Percentiles rank a stretch among this genome's conserved stretches.
Conservation (phyloP, 1,284 basidiomycete species). For the Apiotrichum brassicae region DNA sequence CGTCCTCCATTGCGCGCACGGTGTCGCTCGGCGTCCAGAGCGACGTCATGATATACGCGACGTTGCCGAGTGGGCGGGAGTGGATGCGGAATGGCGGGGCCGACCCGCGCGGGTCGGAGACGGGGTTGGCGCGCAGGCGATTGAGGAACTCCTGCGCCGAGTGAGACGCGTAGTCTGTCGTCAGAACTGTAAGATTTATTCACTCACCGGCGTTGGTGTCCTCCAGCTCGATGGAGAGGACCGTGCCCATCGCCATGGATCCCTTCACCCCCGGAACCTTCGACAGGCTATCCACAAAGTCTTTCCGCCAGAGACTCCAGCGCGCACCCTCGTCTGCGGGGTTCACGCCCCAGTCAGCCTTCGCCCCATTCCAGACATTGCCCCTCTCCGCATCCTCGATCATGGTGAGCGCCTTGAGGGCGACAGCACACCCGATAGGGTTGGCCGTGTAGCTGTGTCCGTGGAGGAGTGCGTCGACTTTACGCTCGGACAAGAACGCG, state of each 20-base stretch:
- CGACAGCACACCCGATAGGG: constrained; percentile 84
- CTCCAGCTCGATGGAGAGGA: constrained; percentile 72
- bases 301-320: constrained; percentile 85
- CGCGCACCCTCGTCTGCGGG: constrained; percentile 46
- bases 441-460: constrained; percentile 95
- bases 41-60: constrained; percentile 91
- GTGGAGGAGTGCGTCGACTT: constrained; percentile 81
- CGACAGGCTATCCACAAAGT: constrained; percentile 64
- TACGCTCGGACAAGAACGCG: constrained; percentile 66
- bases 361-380: constrained; percentile 57
- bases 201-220: constrained; percentile 56
- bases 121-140: constrained; percentile 20
- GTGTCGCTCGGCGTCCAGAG: constrained; percentile 49
- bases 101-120: constrained; percentile 12
- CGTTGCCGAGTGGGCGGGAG: constrained; percentile 82
- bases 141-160: constrained; percentile 60
- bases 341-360: constrained; percentile 54
- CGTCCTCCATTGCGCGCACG: constrained; percentile 40
- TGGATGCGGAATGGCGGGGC: constrained; percentile 62
- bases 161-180: constrained; percentile 65
- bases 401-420: constrained; percentile 67
- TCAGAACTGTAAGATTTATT: background rate
- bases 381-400: constrained; percentile 53
- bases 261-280: constrained; percentile 57
- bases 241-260: constrained; percentile 80